Evolutionary conservation across 371 early-diverging fungal genomes (phyloP), one percentile per base, ranked within the genome.

Genomic region (Circinella minor): DNA sequence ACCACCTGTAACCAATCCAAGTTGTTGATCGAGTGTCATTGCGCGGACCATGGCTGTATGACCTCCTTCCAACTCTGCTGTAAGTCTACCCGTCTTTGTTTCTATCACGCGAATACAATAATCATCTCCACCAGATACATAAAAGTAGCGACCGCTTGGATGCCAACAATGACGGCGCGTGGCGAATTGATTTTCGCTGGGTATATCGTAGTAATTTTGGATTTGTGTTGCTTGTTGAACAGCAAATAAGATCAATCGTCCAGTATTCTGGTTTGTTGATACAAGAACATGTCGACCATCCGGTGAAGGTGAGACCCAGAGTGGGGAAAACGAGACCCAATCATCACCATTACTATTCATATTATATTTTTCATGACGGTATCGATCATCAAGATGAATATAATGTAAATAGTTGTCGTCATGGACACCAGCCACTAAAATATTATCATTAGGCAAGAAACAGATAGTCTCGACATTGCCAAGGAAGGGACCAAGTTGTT

Each of bases 251-350:
- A 93, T 90, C 34, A 90, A 81, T n/a, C 92, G 85, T 20, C 93
- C 93, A 48, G 86, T 80, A 6, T 80, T 74, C 62, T 91, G 85
- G 67, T 94, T 92, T 0, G 95, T 95, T 63, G 92, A 89, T 17
- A 85, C 83, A 11, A 92, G 81, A 46, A 94, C 39, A 70, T 89
- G 83, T 36, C 74, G 76, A 7, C 88, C 89, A 59, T 86, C 86
- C 60, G 83, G 57, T 79, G 90, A 86, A 1, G 79, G 77, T 2
- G 86, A 78, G 38, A 95, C 70, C 72, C 89, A 87, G 81, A 90
- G 83, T 15, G 93, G 89, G 1, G 92, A 91, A 71, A 94, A 95
- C 0, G 93, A 92, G 11, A 95, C 90, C 92, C 93, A 93, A 69
- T 90, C 87, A 72, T 95, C 95, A 20, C 87, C 88, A 77, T 91